phyloP scores from a whole-genome alignment of 495 filamentous ascomycete species.

The Tuber magnatum region DNA sequence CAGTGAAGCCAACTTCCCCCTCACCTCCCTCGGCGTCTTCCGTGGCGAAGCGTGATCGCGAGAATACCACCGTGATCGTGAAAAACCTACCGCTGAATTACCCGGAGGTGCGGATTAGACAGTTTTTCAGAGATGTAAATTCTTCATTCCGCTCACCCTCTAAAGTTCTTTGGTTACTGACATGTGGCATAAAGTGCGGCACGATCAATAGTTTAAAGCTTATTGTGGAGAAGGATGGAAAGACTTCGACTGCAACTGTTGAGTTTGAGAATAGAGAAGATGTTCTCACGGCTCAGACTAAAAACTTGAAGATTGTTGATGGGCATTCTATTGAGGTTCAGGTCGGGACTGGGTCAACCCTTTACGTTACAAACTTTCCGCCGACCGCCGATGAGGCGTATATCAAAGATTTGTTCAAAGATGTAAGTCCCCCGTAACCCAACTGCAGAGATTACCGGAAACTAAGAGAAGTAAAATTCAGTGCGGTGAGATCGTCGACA shows the following conservation, averaged over 20 bases:
- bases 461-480: slow-evolving; percentile 40
- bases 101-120: slow-evolving; percentile 63
- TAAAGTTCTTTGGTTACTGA: slow-evolving; percentile 19
- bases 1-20: slow-evolving; percentile 37
- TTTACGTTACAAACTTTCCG: slow-evolving; percentile 89
- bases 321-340: slow-evolving; percentile 63
- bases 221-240: slow-evolving; percentile 50
- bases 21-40: slow-evolving; percentile 42
- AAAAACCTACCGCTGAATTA: slow-evolving; percentile 62
- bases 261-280: slow-evolving; percentile 80
- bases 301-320: slow-evolving; percentile 67
- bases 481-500: slow-evolving; percentile 73
- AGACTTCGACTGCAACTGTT: slow-evolving; percentile 64
- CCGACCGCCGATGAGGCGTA: slow-evolving; percentile 73
- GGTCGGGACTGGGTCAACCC: slow-evolving; percentile 63
- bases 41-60: slow-evolving; percentile 67
- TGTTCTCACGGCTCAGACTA: slow-evolving; percentile 67
- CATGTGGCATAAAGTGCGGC: slow-evolving; percentile 53
- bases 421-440: slow-evolving; percentile 43
- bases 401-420: slow-evolving; percentile 66
- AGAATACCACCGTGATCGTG: slow-evolving; percentile 77
- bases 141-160: background rate
- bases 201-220: slow-evolving; percentile 69
- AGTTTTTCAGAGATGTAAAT: slow-evolving; percentile 78
- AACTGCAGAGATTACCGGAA: background rate